phyloP scores from a whole-genome alignment of 2,329 filamentous ascomycete genomes.

The Chalara sp. region DNA sequence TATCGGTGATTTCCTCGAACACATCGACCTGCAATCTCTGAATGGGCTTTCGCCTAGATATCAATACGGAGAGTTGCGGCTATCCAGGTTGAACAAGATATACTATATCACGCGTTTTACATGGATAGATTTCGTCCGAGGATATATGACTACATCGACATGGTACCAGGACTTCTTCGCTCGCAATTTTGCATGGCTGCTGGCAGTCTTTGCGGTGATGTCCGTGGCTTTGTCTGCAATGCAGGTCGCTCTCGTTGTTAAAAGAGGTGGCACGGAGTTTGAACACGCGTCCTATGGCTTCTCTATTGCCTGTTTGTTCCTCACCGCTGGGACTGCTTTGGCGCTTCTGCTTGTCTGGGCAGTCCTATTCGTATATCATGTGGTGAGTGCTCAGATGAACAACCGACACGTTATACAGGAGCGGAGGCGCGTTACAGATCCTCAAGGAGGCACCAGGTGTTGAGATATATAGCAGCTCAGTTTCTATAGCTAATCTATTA shows the following conservation, averaged over 20 bases:
- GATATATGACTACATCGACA: conserved; percentile 13
- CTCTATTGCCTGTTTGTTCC: conserved; percentile 6
- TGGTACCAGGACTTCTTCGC: conserved; percentile 36
- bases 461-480: neutral
- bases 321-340: conserved; percentile 3
- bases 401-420: conserved; percentile 6
- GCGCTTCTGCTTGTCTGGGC: conserved; percentile 6
- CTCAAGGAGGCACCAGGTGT: conserved; percentile 1
- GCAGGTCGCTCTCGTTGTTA: conserved; percentile 38
- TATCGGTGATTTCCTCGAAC: conserved; percentile 8
- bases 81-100: conserved; percentile 25
- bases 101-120: conserved; percentile 6
- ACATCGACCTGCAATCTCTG: conserved; percentile 12
- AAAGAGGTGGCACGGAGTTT: conserved; percentile 8
- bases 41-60: conserved; percentile 22
- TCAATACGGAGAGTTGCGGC: conserved; percentile 29
- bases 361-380: conserved; percentile 9
- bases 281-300: conserved; percentile 9
- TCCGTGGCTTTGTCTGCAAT: conserved; percentile 40
- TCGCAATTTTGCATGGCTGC: conserved; percentile 36
- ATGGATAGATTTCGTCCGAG: conserved; percentile 3
- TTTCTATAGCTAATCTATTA: no score
- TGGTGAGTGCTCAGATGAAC: conserved; percentile 5
- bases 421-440: conserved; percentile 6
- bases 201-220: conserved; percentile 35